Conservation (phyloP, 352 stramenopile genomes). For the Globisporangium takayamanum region DNA sequence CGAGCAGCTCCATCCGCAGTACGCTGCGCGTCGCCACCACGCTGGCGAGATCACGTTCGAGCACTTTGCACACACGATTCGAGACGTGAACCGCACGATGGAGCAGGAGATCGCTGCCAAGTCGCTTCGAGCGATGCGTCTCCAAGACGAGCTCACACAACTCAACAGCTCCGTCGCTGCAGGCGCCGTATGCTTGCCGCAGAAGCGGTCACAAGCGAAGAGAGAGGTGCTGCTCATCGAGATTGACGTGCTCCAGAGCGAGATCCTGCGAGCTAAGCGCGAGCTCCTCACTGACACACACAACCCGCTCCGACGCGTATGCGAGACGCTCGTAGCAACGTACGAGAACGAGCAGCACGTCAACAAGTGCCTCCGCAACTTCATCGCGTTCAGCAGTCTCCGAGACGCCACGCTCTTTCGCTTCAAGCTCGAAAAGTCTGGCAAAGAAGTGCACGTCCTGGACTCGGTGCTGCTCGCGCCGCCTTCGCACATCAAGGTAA, state of each 20-base stretch:
- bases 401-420: constrained; percentile 36
- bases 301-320: constrained; percentile 44
- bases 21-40: constrained; percentile 2
- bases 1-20: constrained; percentile 2
- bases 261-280: constrained; percentile 39
- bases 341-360: constrained; percentile 73
- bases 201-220: constrained; percentile 13
- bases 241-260: constrained; percentile 41
- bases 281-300: constrained; percentile 45
- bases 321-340: constrained; percentile 50
- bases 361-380: constrained; percentile 58
- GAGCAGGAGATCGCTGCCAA: constrained; percentile 57
- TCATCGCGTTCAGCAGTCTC: constrained; percentile 45
- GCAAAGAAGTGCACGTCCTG: constrained; percentile 52
- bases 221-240: constrained; percentile 37
- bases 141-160: constrained; percentile 32
- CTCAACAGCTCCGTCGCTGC: not conserved
- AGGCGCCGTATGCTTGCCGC: constrained; percentile 1
- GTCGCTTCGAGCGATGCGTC: constrained; percentile 35
- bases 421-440: constrained; percentile 46
- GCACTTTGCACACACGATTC: constrained; percentile 50
- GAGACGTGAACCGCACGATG: constrained; percentile 53
- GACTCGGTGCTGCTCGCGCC: constrained; percentile 46
- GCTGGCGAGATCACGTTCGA: constrained; percentile 66
- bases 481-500: constrained; percentile 38